Evolutionary conservation across 805 yeast genomes (phyloP).

Genomic region (Metschnikowia bowlesiae): DNA sequence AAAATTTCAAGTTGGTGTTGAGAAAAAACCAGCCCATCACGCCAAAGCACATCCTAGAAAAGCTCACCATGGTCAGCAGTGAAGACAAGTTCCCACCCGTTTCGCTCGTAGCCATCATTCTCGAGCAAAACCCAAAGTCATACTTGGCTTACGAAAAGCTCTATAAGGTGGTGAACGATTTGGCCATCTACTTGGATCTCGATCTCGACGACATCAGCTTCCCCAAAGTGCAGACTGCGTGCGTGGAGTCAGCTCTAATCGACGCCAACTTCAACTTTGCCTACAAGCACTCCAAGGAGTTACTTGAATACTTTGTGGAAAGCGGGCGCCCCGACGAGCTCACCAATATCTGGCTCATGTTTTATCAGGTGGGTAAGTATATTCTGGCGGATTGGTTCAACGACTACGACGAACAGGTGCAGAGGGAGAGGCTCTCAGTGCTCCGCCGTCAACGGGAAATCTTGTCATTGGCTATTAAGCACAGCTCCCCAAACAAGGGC

Average conservation of each 20-base stretch:
- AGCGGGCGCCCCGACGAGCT: conserved; percentile 13
- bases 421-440: conserved; percentile 15
- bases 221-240: conserved; percentile 38
- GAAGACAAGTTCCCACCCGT: conserved; percentile 13
- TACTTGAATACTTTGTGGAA: conserved; percentile 27
- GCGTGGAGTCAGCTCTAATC: conserved; percentile 64
- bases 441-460: conserved; percentile 51
- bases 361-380: conserved; percentile 67
- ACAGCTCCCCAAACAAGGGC: conserved; percentile 29
- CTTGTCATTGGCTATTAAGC: conserved; percentile 46
- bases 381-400: conserved; percentile 21
- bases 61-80: conserved; percentile 6
- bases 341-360: conserved; percentile 58
- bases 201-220: conserved; percentile 20
- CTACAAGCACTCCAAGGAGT: conserved; percentile 34
- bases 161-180: conserved; percentile 35
- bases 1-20: conserved; percentile 30
- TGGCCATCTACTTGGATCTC: conserved; percentile 37
- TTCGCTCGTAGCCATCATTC: conserved; percentile 34
- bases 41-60: conserved; percentile 14
- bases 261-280: conserved; percentile 63
- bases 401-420: conserved; percentile 15
- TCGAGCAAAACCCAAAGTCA: conserved; percentile 53
- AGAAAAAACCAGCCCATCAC: conserved; percentile 12
- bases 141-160: conserved; percentile 44